Percentiles rank a stretch among this genome's conserved stretches.
phyloP scores from a whole-genome alignment of 2,329 filamentous ascomycete species.

The Pseudovirgaria hyperparasitica region DNA sequence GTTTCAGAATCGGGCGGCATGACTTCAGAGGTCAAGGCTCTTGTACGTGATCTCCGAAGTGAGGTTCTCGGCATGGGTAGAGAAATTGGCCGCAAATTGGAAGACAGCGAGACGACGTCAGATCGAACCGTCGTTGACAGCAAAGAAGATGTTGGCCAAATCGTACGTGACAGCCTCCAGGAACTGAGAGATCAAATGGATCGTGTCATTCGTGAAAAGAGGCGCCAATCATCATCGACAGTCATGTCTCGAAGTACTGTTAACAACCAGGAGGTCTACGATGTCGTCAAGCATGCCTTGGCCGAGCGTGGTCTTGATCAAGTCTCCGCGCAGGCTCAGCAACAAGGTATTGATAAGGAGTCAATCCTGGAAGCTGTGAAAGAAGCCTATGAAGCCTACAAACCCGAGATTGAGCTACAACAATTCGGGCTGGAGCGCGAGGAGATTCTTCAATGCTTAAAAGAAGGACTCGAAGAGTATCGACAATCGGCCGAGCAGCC shows the following conservation, averaged over 20 bases:
- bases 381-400: conserved; percentile 88
- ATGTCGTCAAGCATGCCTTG: conserved; percentile 65
- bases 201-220: conserved; percentile 61
- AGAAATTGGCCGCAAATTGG: conserved; percentile 77
- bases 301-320: conserved; percentile 37
- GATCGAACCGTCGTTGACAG: conserved; percentile 28
- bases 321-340: conserved; percentile 28
- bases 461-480: conserved; percentile 74
- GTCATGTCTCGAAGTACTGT: conserved; percentile 50
- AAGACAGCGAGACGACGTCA: conserved; percentile 46
- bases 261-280: conserved; percentile 77
- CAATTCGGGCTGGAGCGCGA: conserved; percentile 84
- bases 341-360: conserved; percentile 45
- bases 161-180: conserved; percentile 67
- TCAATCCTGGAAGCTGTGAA: conserved; percentile 77
- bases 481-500: conserved; percentile 29
- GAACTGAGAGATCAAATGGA: conserved; percentile 80
- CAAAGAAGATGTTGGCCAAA: conserved; percentile 58
- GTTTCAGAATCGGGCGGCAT: conserved; percentile 78
- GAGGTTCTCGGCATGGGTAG: conserved; percentile 92
- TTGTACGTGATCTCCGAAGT: conserved; percentile 78
- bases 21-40: conserved; percentile 81
- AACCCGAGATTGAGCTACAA: conserved; percentile 82
- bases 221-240: conserved; percentile 52
- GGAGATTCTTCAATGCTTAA: conserved; percentile 75